phyloP scores from a whole-genome alignment of 208 protist genomes.

The Trypanosomatidae sp. region DNA sequence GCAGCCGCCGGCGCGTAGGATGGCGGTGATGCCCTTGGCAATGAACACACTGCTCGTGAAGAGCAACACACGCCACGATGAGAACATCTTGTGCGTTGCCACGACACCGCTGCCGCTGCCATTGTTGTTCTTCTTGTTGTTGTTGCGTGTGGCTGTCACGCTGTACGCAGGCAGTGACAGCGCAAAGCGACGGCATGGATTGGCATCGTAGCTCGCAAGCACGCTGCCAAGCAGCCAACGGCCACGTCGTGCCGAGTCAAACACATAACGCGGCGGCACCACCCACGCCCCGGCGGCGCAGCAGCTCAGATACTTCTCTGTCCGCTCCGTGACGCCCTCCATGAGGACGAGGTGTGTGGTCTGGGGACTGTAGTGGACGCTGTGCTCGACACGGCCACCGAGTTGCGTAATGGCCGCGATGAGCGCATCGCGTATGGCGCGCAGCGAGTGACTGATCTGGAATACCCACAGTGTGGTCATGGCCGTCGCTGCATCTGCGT shows the following conservation, averaged over 20 bases:
- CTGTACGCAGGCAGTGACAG: neutral
- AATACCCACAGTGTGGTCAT: conserved; percentile 38
- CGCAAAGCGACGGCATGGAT: conserved; percentile 12
- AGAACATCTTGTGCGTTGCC: conserved; percentile 5
- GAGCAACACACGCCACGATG: conserved; percentile 44
- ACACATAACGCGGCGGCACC: conserved; percentile 51
- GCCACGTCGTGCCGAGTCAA: conserved; percentile 35
- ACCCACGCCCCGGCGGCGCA: conserved; percentile 49
- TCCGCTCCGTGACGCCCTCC: conserved; percentile 57
- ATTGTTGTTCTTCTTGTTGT: too few species aligned
- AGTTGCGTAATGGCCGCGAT: conserved; percentile 20
- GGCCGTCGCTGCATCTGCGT: too few species aligned
- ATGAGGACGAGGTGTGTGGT: conserved; percentile 44
- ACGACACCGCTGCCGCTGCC: neutral
- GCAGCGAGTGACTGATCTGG: conserved; percentile 53
- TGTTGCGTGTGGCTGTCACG: neutral
- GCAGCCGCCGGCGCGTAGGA: conserved; percentile 50
- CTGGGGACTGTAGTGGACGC: conserved; percentile 15
- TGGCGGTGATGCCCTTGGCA: conserved; percentile 20
- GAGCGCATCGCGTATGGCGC: conserved; percentile 16
- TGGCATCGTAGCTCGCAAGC: conserved; percentile 39
- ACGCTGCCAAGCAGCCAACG: conserved; percentile 32
- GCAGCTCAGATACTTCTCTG: conserved; percentile 58
- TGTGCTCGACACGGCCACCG: conserved; percentile 25
- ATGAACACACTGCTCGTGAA: conserved; percentile 19